These are phyloP conservation scores for Prototheca cutis DNA, from an alignment of 163 green algal species.

Conservation along the genomic window DNA sequence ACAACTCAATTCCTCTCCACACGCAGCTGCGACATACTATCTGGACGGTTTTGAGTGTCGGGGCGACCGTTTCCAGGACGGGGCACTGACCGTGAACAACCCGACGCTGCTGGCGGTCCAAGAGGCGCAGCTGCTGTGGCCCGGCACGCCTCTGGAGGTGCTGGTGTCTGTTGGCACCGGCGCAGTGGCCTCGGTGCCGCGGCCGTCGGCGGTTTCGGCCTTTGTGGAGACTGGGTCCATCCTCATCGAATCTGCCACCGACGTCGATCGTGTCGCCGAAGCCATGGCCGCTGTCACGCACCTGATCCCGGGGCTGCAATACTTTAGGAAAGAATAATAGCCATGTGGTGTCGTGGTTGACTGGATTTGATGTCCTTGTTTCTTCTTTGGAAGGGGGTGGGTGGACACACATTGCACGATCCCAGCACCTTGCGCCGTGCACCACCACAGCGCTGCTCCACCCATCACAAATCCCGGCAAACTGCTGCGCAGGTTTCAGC, in stretches of 20 bases:
- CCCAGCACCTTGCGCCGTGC: too few species aligned
- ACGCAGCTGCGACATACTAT: constrained; percentile 84
- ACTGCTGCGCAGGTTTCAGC: constrained; percentile 62
- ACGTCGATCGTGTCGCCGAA: constrained; percentile 58
- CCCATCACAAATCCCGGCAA: too few species aligned
- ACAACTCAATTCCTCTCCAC: too few species aligned
- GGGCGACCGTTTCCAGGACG: constrained; percentile 82
- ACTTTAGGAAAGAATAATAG: too few species aligned
- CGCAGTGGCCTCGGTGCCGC: constrained; percentile 7
- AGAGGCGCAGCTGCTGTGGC: constrained; percentile 80
- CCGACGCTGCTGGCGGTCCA: constrained; percentile 70
- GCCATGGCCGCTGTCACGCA: constrained; percentile 53
- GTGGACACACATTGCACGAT: too few species aligned
- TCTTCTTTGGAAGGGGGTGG: too few species aligned
- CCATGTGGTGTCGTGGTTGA: too few species aligned
- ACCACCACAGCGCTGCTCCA: too few species aligned
- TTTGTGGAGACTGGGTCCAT: constrained; percentile 74
- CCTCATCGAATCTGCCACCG: constrained; percentile 56
- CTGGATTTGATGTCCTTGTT: too few species aligned
- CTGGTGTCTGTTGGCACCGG: constrained; percentile 80
- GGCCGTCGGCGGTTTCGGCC: constrained; percentile 12
- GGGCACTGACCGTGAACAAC: constrained; percentile 89
- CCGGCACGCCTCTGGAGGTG: constrained; percentile 56
- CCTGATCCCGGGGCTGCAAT: constrained; percentile 65
- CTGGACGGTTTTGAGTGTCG: constrained; percentile 70